A percentile compares a stretch with the other conserved stretches of the same genome.
phyloP scores from a whole-genome alignment of 75 land plant species.

The Cunninghamia lanceolata region DNA sequence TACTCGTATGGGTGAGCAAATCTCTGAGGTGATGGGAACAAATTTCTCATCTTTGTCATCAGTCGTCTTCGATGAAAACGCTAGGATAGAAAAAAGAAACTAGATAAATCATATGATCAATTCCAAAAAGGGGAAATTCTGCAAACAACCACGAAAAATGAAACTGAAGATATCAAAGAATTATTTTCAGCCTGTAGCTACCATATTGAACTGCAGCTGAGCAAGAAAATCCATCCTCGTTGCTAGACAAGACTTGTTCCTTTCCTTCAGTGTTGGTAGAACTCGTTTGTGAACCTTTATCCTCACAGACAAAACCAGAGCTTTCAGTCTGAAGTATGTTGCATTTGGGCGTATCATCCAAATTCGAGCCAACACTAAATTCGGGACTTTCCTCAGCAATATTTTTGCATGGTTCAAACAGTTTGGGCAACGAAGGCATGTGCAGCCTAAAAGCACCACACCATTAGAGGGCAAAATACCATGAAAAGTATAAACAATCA shows the following conservation, averaged over 20 bases:
- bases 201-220: background rate
- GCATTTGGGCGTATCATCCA: no score
- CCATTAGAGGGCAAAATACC: background rate
- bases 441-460: background rate
- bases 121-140: background rate
- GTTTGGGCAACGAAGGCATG: slow-evolving; percentile 4
- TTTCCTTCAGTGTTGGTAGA: background rate
- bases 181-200: background rate
- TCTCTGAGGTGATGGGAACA: slow-evolving; percentile 26
- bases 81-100: background rate
- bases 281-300: background rate
- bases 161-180: background rate
- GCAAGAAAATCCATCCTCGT: no score
- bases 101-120: background rate
- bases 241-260: background rate
- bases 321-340: no score
- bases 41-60: slow-evolving; percentile 13
- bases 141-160: background rate
- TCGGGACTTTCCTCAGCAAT: slow-evolving; percentile 48
- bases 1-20: slow-evolving; percentile 44
- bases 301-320: no score
- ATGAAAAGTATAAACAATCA: background rate
- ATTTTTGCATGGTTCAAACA: background rate
- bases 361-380: slow-evolving; percentile 41
- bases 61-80: background rate